phyloP scores from a whole-genome alignment of 78 protist species.

The Bigelowiella natans region DNA sequence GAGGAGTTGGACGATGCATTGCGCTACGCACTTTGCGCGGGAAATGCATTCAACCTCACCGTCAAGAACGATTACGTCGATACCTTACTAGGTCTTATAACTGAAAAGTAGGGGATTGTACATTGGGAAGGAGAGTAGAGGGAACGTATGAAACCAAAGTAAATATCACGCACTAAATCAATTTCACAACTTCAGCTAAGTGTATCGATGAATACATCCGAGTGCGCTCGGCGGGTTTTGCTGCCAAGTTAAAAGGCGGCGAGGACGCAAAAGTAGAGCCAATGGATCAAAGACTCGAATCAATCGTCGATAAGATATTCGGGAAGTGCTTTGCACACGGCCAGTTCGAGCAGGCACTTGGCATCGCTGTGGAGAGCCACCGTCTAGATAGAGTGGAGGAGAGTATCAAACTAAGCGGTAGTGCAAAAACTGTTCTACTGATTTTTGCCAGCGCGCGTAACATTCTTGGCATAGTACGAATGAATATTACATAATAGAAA shows the following conservation, averaged over 20 bases:
- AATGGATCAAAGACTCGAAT: neutral
- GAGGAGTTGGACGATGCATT: conserved; percentile 64
- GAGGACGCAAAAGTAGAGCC: neutral
- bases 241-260: neutral
- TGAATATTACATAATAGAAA: too few species aligned
- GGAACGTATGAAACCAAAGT: too few species aligned
- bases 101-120: too few species aligned
- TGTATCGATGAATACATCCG: neutral
- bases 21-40: conserved; percentile 74
- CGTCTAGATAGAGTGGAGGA: conserved; percentile 78
- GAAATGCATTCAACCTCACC: conserved; percentile 38
- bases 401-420: conserved; percentile 23
- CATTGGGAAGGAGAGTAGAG: too few species aligned
- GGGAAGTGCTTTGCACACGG: conserved; percentile 14
- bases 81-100: neutral
- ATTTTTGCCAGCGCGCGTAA: too few species aligned
- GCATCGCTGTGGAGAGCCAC: conserved; percentile 81
- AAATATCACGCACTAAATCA: too few species aligned
- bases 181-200: neutral
- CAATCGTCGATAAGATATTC: conserved; percentile 40
- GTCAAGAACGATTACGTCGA: neutral
- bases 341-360: conserved; percentile 66
- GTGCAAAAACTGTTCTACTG: too few species aligned
- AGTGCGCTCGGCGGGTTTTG: neutral
- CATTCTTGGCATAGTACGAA: too few species aligned